Percentiles rank a stretch among this genome's conserved stretches.
phyloP scores from a whole-genome alignment of 2,329 filamentous ascomycete genomes.

The Calonectria henricotiae region DNA sequence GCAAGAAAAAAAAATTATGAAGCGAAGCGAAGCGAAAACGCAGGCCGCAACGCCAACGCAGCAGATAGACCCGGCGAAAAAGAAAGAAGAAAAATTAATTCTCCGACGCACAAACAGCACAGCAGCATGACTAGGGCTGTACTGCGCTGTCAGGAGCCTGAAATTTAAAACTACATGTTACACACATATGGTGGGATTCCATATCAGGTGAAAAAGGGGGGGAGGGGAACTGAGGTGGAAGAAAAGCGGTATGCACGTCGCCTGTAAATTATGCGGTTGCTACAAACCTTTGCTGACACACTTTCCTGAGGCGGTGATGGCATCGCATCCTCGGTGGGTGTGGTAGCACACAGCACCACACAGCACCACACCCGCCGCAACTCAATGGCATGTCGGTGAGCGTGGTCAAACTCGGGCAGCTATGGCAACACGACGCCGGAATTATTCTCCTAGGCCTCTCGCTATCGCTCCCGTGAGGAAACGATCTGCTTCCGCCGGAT shows the following conservation, averaged over 20 bases:
- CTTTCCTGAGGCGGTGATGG: slow-evolving; percentile 24
- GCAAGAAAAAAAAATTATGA: background rate
- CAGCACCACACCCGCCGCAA: background rate
- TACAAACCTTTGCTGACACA: slow-evolving; percentile 3
- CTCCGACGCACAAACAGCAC: slow-evolving; percentile 40
- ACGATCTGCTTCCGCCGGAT: slow-evolving; percentile 18
- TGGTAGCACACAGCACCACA: slow-evolving; percentile 3
- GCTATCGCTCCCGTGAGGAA: background rate
- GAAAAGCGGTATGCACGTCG: slow-evolving; percentile 36
- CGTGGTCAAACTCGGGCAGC: background rate
- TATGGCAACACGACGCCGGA: background rate
- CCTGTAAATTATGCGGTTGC: slow-evolving; percentile 4
- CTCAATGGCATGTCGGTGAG: slow-evolving; percentile 24
- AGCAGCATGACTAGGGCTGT: slow-evolving; percentile 33
- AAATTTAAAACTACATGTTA: slow-evolving; percentile 8
- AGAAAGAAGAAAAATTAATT: slow-evolving; percentile 11
- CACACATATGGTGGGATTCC: background rate
- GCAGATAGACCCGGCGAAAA: slow-evolving; percentile 20
- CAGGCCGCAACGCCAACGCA: slow-evolving; percentile 28
- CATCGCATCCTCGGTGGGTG: slow-evolving; percentile 2
- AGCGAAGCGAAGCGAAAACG: slow-evolving; percentile 25
- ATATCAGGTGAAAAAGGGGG: background rate
- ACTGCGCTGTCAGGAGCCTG: slow-evolving; percentile 25
- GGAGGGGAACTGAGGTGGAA: background rate
- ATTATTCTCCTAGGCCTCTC: slow-evolving; percentile 6